Evolutionary conservation across 2,329 filamentous ascomycete species (phyloP), one percentile per base, ranked within the genome.

Genomic region (Beauveria brongniartii): DNA sequence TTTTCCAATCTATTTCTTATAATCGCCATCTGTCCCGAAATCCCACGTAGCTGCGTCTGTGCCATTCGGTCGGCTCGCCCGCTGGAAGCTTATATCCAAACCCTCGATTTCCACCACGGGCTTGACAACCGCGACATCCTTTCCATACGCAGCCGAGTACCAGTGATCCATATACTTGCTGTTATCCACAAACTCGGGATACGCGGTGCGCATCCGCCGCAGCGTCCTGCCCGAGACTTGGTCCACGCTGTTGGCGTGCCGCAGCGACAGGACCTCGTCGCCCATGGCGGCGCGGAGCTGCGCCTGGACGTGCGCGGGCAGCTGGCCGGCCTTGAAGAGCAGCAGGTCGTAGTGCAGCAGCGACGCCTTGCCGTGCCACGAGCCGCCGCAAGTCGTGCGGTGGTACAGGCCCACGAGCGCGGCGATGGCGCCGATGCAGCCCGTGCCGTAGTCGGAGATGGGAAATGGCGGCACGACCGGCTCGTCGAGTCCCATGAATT

Each of bases 291-390:
- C 71, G 22, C 80, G 77, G 22, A 89, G 71, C 55, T 76, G 65
- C 12, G 77, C 71, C 71, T 87, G 81, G 2, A 87, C 77, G 0
- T 75, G 70, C 0, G 76, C 73, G 0, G 82, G 74, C 63, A 88
- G 83, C 44, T 82, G 71, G 0, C 86, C 86, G 0, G 84, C 77
- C 20, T 80, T 78, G 67, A 89, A 81, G 24, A 90, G 78, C 2
- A 87, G 79, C 1, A 89, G 77, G 64, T 90, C 85, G 68, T 90
- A 90, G 66, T 90, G 86, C 67, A 85, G 78, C 20, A 90, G 75
- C 1, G 84, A 87, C 0, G 81, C 83, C 57, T 81, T 83, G 53
- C 86, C 86, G 62, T 85, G 77, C 77, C 86, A 89, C 1, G 84
- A 88, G 1, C 87, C 87, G 20, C 87, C 87, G 14, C 74, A 71